Base-by-base conservation (phyloP, 2,329 filamentous ascomycete genomes). In the Fusarium sp. region DNA sequence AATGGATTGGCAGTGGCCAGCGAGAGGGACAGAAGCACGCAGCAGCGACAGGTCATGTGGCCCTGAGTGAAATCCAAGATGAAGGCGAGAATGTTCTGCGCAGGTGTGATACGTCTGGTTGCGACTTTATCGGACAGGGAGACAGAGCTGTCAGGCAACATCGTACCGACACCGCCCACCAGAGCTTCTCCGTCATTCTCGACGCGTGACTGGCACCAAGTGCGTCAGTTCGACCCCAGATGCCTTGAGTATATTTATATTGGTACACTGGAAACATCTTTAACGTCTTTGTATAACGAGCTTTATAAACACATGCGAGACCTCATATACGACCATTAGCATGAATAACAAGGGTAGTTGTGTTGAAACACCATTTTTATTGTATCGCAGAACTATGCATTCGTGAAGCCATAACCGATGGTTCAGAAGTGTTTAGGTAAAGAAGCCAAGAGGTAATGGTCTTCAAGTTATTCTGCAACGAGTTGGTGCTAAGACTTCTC, bases 31-130 rank as follows among this genome's bases (percentile, higher is more conserved):
- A 85, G 18, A 81, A 85, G 69, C 91, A 94, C 77, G 90, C 89
- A 12, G 80, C 83, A 45, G 78, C 83, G 60, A 91, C 89, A 1
- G 87, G 88, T 1, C 89, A 91, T 74, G 80, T 81, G 39, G 82
- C 88, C 42, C 86, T 91, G 79, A 86, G 80, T 65, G 86, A 86
- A 72, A 83, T 87, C 76, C 95, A 97, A 77, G 97, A 90, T 74
- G 93, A 97, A 77, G 95, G 92, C 0, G 88, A 91, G 21, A 90
- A 89, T 5, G 94, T 97, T 76, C 85, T 88, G 30, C 88, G 97
- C 60, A 89, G 85, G 73, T 98, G 95, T 77, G 92, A 93, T 65
- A 80, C 83, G 6, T 73, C 71, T 30, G 76, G 81, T 3, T 94
- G 92, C 74, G 85, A 87, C 2, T 89, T 88, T 81, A 85, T 89